These are phyloP conservation scores for Isabelozyma pseudorhagii DNA, from an alignment of 805 yeast species.

Conservation along the genomic window DNA sequence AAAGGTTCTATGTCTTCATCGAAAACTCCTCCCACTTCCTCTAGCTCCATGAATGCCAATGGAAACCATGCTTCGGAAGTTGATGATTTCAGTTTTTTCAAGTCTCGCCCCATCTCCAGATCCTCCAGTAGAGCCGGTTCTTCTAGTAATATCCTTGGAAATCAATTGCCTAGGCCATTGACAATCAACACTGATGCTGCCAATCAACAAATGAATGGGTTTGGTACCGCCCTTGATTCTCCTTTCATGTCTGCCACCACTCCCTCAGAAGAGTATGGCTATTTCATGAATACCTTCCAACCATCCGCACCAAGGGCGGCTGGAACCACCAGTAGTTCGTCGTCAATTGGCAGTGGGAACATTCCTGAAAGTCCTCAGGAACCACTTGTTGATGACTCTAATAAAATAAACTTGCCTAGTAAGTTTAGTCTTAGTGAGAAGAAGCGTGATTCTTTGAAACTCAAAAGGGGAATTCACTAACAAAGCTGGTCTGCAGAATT, in stretches of 20 bases:
- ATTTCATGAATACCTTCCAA: constrained; percentile 19
- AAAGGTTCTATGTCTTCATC: constrained; percentile 26
- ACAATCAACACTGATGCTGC: constrained; percentile 37
- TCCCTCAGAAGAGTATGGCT: constrained; percentile 33
- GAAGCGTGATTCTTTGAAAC: constrained; percentile 42
- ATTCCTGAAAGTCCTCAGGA: constrained; percentile 1
- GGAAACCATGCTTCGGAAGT: constrained; percentile 16
- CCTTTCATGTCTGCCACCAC: constrained; percentile 41
- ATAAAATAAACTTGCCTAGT: constrained; percentile 18
- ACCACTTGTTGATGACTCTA: neutral
- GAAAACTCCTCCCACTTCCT: constrained; percentile 12
- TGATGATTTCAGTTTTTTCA: constrained; percentile 28
- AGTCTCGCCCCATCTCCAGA: constrained; percentile 13
- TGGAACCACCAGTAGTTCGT: neutral
- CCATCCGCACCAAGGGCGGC: too few species aligned
- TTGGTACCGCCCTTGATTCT: constrained; percentile 32
- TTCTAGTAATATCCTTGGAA: neutral
- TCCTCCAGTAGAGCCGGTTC: constrained; percentile 14
- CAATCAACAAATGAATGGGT: constrained; percentile 14
- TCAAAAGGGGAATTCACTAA: constrained; percentile 44
- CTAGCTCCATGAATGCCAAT: constrained; percentile 1
- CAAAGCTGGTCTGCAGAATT: neutral
- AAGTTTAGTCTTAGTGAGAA: constrained; percentile 40
- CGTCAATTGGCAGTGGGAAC: neutral
- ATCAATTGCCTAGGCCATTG: constrained; percentile 28